Percentiles rank a stretch among this genome's conserved stretches.
Evolutionary conservation across 495 filamentous ascomycete genomes (phyloP).

Genomic region (Tricharina praecox): DNA sequence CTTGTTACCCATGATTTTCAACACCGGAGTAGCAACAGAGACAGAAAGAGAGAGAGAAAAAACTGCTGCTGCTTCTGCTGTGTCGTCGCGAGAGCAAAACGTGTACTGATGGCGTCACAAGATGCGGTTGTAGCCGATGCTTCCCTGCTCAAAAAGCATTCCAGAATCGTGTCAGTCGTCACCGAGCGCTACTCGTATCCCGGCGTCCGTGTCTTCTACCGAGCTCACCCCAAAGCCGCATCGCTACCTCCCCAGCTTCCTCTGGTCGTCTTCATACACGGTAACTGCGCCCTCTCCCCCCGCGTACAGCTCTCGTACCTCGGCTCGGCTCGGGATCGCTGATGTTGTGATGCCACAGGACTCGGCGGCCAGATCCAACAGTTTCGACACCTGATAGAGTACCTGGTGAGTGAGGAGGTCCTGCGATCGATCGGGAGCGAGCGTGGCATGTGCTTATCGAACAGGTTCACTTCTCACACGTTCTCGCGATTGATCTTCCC

Average conservation of each 20-base stretch:
- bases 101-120: conserved; percentile 1
- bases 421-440: too few relatives aligned
- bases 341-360: conserved; percentile 11
- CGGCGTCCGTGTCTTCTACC: conserved; percentile 65
- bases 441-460: too few relatives aligned
- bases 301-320: neutral
- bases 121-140: neutral
- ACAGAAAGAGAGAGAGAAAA: too few relatives aligned
- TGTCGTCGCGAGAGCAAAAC: too few relatives aligned
- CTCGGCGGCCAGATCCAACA: conserved; percentile 79
- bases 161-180: conserved; percentile 50
- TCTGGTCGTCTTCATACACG: conserved; percentile 77
- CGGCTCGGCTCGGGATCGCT: neutral
- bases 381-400: conserved; percentile 66
- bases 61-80: too few relatives aligned
- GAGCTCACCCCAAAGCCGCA: conserved; percentile 59
- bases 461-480: conserved; percentile 61
- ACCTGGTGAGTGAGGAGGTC: too few relatives aligned
- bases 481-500: conserved; percentile 75
- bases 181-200: conserved; percentile 55
- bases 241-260: conserved; percentile 66
- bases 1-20: too few relatives aligned
- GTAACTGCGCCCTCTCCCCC: conserved; percentile 25
- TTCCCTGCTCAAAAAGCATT: conserved; percentile 57
- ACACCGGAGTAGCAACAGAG: too few relatives aligned